phyloP scores from a whole-genome alignment of 148 eudicot species.

The Heliosperma pusillum region DNA sequence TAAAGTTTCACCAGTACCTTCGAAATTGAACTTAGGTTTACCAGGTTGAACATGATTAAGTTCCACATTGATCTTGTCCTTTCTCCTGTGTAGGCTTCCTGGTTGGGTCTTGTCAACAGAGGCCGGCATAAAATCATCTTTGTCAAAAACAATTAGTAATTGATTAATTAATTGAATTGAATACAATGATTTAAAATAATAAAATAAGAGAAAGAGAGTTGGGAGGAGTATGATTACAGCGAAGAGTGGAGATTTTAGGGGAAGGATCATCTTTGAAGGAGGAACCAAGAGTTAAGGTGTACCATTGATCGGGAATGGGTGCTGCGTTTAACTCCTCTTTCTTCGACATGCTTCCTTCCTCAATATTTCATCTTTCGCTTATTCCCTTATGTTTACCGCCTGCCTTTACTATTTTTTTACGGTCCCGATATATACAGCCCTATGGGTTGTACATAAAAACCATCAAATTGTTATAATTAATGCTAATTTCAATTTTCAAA shows the following conservation, averaged over 20 bases:
- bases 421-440: no score
- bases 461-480: no score
- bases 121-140: conserved; percentile 96
- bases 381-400: no score
- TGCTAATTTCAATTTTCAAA: no score
- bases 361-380: neutral
- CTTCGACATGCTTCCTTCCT: conserved; percentile 12
- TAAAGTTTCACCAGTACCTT: conserved; percentile 78
- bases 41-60: conserved; percentile 72
- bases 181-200: neutral
- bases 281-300: conserved; percentile 71
- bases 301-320: conserved; percentile 79
- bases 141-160: conserved; percentile 19
- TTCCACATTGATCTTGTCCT: conserved; percentile 77
- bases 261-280: conserved; percentile 80
- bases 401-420: no score
- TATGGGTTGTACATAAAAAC: no score
- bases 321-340: conserved; percentile 60
- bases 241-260: conserved; percentile 85
- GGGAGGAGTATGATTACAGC: conserved; percentile 49
- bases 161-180: neutral
- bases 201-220: neutral
- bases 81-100: conserved; percentile 65
- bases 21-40: conserved; percentile 75
- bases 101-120: conserved; percentile 85